A percentile compares a stretch with the other conserved stretches of the same genome.
Evolutionary conservation across 2,329 filamentous ascomycete genomes (phyloP).

Genomic region (Colletotrichum noveboracense): DNA sequence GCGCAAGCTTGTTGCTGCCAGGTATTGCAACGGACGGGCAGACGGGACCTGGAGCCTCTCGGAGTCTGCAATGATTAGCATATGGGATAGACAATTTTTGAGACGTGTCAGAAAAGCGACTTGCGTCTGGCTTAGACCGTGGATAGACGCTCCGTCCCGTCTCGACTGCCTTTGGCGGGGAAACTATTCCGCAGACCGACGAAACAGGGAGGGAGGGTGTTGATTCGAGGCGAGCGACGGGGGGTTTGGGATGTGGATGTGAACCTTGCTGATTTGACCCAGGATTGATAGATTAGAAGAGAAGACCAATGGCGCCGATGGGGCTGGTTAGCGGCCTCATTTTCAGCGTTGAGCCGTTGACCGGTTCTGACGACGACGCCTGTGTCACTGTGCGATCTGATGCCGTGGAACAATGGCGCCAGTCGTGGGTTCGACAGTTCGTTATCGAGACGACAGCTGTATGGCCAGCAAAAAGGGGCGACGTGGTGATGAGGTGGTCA

Average conservation of each 20-base stretch:
- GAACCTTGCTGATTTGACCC: constrained; percentile 1
- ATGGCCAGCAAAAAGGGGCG: neutral
- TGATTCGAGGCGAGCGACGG: neutral
- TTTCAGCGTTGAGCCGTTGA: neutral
- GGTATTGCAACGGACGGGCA: neutral
- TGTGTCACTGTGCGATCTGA: neutral
- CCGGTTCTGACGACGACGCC: neutral
- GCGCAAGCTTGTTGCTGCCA: constrained; percentile 8
- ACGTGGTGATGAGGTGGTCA: neutral
- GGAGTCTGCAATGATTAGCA: constrained; percentile 1
- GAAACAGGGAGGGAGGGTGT: constrained; percentile 1
- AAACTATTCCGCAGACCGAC: constrained; percentile 13
- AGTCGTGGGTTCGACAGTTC: neutral
- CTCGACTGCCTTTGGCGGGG: constrained; percentile 12
- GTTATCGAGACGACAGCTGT: neutral
- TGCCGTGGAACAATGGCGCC: neutral
- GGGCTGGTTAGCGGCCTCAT: neutral
- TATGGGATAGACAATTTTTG: neutral
- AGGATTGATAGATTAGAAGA: neutral
- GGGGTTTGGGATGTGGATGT: neutral
- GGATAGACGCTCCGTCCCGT: constrained; percentile 18
- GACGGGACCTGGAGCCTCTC: neutral
- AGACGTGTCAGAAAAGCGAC: constrained; percentile 19
- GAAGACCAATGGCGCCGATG: neutral
- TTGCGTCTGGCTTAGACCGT: constrained; percentile 1